Base-by-base conservation (phyloP, 768 basidiomycete genomes). In the Daedaleopsis nitida region DNA sequence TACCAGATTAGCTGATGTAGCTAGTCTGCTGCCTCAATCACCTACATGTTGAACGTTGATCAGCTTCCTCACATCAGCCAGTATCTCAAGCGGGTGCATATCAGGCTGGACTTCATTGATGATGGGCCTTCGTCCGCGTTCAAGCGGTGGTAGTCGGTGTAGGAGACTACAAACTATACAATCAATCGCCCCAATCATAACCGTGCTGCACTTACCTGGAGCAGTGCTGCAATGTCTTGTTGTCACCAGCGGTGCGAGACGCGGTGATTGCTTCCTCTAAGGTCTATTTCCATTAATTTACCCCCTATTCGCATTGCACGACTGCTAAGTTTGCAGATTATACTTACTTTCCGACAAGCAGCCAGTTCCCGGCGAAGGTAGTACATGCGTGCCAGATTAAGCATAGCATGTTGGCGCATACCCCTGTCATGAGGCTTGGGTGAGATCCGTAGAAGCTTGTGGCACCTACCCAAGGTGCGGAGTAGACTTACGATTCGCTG, bases 21-120 rank as follows among this genome's bases (percentile, higher is more conserved):
- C 7, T 7, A 32, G 27, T 32, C 27, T 32, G 27, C 27, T 32
- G 52, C 37, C 21, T 17, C 51, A n/a, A 55, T 17, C 52, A 59
- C 79, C 23, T 69, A 89, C 90, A 70, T 84, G 83, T 68, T 81
- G 75, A 11, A 88, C 83, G 44, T 86, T 82, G 55, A 92, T 73
- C n/a, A 93, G 79, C 71, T 93, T 93, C 69, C 81, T 81, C 13
- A 89, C 85, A 69, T 94, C 92, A 67, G 81, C 87, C 44, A 94
- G 78, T 42, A 92, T 79, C 70, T 94, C 92, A 5, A 86, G 77
- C 14, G 91, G 89, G 64, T 92, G 86, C 39, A 91, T 77, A 66
- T 89, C 83, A 5, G 87, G 83, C 68, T 93, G 90, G 12, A 92
- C 81, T 73, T 89, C 86, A 67, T 91, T 90, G 24, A 92, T 70